Conservation (phyloP, 1,139 yeast species). For the Sugiyamaella pinicola region DNA sequence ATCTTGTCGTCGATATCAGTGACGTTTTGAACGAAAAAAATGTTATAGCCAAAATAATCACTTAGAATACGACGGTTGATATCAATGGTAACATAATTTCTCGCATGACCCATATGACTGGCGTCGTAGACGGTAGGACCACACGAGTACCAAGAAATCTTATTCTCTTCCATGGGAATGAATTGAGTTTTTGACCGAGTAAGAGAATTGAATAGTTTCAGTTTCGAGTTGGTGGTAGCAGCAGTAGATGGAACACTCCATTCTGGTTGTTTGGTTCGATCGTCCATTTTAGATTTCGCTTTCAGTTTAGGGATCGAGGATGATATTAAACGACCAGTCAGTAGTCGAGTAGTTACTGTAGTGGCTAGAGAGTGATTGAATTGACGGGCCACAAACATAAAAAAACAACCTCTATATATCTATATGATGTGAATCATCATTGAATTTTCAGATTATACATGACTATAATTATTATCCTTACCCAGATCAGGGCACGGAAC, state of each 20-base stretch:
- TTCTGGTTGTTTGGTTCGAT: slow-evolving; percentile 17
- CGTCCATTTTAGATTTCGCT: slow-evolving; percentile 8
- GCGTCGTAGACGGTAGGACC: slow-evolving; percentile 99
- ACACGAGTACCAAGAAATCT: slow-evolving; percentile 93
- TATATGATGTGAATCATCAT: not conserved
- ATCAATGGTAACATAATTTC: slow-evolving; percentile 94
- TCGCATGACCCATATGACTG: slow-evolving; percentile 99
- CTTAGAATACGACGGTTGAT: slow-evolving; percentile 85
- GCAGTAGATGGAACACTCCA: slow-evolving; percentile 7
- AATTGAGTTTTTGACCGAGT: slow-evolving; percentile 81
- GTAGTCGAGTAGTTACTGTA: not conserved
- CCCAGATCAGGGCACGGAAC: slow-evolving; percentile 3
- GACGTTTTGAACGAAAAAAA: slow-evolving; percentile 89
- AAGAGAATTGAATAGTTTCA: slow-evolving; percentile 72
- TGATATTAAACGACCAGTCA: not conserved
- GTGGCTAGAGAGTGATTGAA: not conserved
- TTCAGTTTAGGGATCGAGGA: not conserved
- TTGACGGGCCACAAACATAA: slow-evolving; percentile 5
- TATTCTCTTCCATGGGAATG: slow-evolving; percentile 59
- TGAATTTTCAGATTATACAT: slow-evolving; percentile 2
- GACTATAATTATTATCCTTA: slow-evolving; percentile 2
- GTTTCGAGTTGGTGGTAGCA: slow-evolving; percentile 25
- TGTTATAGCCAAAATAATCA: slow-evolving; percentile 87
- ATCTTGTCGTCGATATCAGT: slow-evolving; percentile 98
- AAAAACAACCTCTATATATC: not conserved